Conservation (phyloP, 1,284 basidiomycete species). For the Xerocomus nothofagi region DNA sequence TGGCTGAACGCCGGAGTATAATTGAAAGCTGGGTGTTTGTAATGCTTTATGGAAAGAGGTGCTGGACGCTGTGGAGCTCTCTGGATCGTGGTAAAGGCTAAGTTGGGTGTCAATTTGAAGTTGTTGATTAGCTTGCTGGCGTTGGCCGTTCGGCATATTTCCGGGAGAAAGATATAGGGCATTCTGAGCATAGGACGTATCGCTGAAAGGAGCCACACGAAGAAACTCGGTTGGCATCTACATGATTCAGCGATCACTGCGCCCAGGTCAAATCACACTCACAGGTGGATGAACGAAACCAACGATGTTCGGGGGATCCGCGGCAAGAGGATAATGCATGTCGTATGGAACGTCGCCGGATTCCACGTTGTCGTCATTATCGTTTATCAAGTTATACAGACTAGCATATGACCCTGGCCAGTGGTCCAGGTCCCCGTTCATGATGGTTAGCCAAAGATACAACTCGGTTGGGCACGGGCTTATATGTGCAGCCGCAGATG, state of each 20-base stretch:
- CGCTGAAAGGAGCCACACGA: neutral
- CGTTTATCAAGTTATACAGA: neutral
- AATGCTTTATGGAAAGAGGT: conserved; percentile 10
- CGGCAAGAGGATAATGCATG: neutral
- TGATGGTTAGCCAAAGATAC: conserved; percentile 6
- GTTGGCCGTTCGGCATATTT: conserved; percentile 1
- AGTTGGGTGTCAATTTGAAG: conserved; percentile 25
- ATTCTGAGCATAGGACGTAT: neutral
- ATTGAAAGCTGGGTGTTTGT: conserved; percentile 15
- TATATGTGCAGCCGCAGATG: conserved; percentile 15
- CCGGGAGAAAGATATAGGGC: neutral
- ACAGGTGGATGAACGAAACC: conserved; percentile 7
- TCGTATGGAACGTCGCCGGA: conserved; percentile 1
- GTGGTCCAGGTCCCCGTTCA: conserved; percentile 10
- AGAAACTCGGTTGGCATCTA: conserved; percentile 8
- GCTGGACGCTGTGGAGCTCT: conserved; percentile 22
- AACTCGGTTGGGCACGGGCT: neutral
- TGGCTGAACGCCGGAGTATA: neutral
- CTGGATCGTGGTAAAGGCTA: conserved; percentile 11
- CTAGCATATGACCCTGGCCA: conserved; percentile 13
- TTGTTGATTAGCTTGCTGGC: conserved; percentile 7
- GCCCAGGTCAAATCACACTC: conserved; percentile 8
- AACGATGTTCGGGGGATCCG: neutral
- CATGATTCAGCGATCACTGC: conserved; percentile 3
- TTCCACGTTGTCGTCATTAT: neutral